Evolutionary conservation across 805 yeast genomes (phyloP).

Genomic region (Starmerella riodocensis): DNA sequence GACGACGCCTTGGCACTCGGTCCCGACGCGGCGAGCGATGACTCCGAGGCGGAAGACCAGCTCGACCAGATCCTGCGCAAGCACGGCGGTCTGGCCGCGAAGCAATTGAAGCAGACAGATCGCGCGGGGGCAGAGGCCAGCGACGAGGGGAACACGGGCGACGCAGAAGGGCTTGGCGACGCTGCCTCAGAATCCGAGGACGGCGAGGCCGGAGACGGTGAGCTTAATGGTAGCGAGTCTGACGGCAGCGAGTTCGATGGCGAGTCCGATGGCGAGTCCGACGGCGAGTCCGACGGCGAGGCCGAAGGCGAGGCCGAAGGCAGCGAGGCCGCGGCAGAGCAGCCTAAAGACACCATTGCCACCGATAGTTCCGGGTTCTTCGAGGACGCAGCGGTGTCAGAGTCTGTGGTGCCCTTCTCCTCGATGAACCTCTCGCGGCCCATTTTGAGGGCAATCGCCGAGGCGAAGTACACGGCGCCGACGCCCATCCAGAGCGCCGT

Average conservation of each 20-base stretch:
- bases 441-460: slow-evolving; percentile 64
- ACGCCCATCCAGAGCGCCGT: slow-evolving; percentile 90
- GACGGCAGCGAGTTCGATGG: slow-evolving; percentile 37
- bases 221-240: slow-evolving; percentile 23
- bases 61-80: slow-evolving; percentile 75
- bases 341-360: slow-evolving; percentile 26
- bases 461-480: slow-evolving; percentile 73
- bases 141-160: slow-evolving; percentile 26
- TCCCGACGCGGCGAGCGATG: slow-evolving; percentile 43
- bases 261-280: slow-evolving; percentile 36
- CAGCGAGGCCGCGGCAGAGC: slow-evolving; percentile 26
- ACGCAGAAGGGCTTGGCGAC: slow-evolving; percentile 22
- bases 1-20: slow-evolving; percentile 21
- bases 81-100: slow-evolving; percentile 52
- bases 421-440: slow-evolving; percentile 79
- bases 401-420: slow-evolving; percentile 54
- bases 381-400: slow-evolving; percentile 25
- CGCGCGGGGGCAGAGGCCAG: neutral
- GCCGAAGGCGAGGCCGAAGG: slow-evolving; percentile 36
- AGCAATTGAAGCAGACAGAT: too few relatives aligned
- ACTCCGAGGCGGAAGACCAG: slow-evolving; percentile 48
- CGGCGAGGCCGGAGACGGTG: too few relatives aligned
- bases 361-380: slow-evolving; percentile 28
- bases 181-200: slow-evolving; percentile 27
- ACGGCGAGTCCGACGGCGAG: slow-evolving; percentile 32